Percentiles rank a stretch among this genome's conserved stretches.
phyloP scores from a whole-genome alignment of 1,139 yeast species.

The Pichia kudriavzevii region DNA sequence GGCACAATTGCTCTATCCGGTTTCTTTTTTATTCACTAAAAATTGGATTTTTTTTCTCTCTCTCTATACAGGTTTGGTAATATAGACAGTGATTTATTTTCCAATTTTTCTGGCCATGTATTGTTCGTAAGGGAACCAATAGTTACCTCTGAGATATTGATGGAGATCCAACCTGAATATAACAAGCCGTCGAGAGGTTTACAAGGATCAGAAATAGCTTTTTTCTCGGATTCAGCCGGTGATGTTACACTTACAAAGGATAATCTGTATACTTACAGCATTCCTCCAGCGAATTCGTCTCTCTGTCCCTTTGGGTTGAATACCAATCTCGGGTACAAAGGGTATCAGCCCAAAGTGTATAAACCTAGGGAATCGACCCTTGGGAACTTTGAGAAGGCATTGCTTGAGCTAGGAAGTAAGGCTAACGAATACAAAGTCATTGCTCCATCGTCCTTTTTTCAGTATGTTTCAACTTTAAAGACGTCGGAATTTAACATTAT shows the following conservation, averaged over 20 bases:
- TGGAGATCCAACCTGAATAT: too few relatives aligned
- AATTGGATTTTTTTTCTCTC: too few relatives aligned
- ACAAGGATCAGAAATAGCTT: constrained; percentile 5
- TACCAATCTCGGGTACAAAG: constrained; percentile 7
- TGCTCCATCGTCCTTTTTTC: constrained; percentile 15
- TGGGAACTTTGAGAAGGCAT: constrained; percentile 4
- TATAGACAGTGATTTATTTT: too few relatives aligned
- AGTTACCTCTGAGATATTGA: too few relatives aligned
- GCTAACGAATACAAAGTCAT: constrained; percentile 7
- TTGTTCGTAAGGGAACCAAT: too few relatives aligned
- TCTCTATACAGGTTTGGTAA: too few relatives aligned
- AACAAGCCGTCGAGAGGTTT: too few relatives aligned
- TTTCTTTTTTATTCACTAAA: too few relatives aligned
- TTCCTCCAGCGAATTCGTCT: not conserved
- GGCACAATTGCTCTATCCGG: too few relatives aligned
- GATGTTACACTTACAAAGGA: constrained; percentile 6
- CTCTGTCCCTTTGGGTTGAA: constrained; percentile 10
- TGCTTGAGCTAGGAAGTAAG: constrained; percentile 1
- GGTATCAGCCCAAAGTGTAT: constrained; percentile 11
- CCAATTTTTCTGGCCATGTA: too few relatives aligned
- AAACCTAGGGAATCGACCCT: constrained; percentile 7
- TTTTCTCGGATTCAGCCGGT: constrained; percentile 10
- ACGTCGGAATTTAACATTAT: constrained; percentile 11
- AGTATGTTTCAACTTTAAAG: constrained; percentile 7
- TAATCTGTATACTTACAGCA: constrained; percentile 4